These are phyloP conservation scores for Kazachstania kunashirensis DNA, from an alignment of 805 yeast species.

Conservation along the genomic window DNA sequence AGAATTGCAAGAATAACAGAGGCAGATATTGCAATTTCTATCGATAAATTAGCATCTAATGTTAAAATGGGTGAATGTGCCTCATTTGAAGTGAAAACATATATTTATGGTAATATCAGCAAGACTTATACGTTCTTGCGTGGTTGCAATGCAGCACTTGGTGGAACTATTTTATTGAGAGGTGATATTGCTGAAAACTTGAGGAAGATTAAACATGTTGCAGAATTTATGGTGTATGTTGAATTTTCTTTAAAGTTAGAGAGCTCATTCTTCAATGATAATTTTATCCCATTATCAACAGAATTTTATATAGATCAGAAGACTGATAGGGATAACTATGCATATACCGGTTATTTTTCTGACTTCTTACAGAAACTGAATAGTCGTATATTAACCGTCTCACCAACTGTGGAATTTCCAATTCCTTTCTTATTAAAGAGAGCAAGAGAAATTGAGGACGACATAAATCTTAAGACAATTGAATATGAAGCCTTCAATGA, in stretches of 20 bases:
- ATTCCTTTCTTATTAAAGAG: slow-evolving; percentile 53
- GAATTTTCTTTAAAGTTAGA: slow-evolving; percentile 75
- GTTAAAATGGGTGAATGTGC: slow-evolving; percentile 71
- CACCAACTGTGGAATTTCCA: slow-evolving; percentile 74
- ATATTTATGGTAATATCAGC: slow-evolving; percentile 41
- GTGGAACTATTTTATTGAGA: slow-evolving; percentile 79
- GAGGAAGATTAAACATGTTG: slow-evolving; percentile 61
- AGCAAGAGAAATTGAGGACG: slow-evolving; percentile 44
- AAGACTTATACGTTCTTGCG: slow-evolving; percentile 72
- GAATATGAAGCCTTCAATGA: slow-evolving; percentile 25
- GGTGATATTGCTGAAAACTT: slow-evolving; percentile 61
- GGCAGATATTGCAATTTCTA: slow-evolving; percentile 77
- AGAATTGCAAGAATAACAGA: slow-evolving; percentile 69
- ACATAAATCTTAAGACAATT: slow-evolving; percentile 21
- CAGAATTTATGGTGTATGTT: slow-evolving; percentile 71
- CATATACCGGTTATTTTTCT: slow-evolving; percentile 27
- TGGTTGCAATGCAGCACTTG: slow-evolving; percentile 65
- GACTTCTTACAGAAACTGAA: slow-evolving; percentile 34
- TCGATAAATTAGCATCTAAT: slow-evolving; percentile 68
- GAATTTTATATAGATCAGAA: slow-evolving; percentile 26
- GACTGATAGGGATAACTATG: slow-evolving; percentile 10
- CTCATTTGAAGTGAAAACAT: slow-evolving; percentile 61
- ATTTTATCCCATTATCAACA: slow-evolving; percentile 45
- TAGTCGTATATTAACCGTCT: slow-evolving; percentile 58
- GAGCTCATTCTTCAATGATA: slow-evolving; percentile 61